These are phyloP conservation scores for Vitellaria paradoxa DNA, from an alignment of 179 eudicot genomes.

Conservation along the genomic window DNA sequence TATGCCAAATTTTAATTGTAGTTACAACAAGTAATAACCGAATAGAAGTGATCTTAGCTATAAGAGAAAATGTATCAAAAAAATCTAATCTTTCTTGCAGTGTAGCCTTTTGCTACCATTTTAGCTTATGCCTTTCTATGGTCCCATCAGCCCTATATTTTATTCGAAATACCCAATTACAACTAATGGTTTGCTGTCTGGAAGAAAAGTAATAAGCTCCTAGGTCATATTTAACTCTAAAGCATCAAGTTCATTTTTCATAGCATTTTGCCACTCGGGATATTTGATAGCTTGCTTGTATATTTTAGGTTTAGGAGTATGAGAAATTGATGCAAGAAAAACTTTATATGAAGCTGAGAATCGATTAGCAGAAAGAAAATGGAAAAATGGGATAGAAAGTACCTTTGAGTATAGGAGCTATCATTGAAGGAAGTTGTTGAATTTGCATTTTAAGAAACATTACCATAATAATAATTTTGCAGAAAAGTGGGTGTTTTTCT, in stretches of 20 bases:
- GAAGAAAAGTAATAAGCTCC: not conserved
- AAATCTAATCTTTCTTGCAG: not conserved
- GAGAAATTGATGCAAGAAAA: too few relatives aligned
- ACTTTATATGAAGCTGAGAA: too few relatives aligned
- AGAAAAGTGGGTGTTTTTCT: too few relatives aligned
- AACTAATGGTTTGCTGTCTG: not conserved
- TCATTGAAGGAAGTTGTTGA: too few relatives aligned
- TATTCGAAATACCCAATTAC: not conserved
- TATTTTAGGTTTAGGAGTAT: too few relatives aligned
- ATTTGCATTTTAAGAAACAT: too few relatives aligned
- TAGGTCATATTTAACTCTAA: not conserved
- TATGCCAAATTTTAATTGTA: too few relatives aligned
- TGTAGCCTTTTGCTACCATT: not conserved
- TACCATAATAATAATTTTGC: too few relatives aligned
- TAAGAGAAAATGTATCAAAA: not conserved
- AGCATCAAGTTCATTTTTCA: not conserved
- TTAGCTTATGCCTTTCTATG: not conserved
- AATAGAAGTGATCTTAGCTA: not conserved
- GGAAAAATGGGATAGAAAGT: too few relatives aligned
- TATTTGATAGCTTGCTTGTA: too few relatives aligned
- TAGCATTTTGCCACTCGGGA: not conserved
- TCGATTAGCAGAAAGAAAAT: too few relatives aligned
- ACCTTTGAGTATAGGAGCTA: too few relatives aligned
- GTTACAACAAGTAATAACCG: not conserved
- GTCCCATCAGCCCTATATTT: not conserved